phyloP scores from a whole-genome alignment of 345 rosid genomes.

The Lagerstroemia speciosa region DNA sequence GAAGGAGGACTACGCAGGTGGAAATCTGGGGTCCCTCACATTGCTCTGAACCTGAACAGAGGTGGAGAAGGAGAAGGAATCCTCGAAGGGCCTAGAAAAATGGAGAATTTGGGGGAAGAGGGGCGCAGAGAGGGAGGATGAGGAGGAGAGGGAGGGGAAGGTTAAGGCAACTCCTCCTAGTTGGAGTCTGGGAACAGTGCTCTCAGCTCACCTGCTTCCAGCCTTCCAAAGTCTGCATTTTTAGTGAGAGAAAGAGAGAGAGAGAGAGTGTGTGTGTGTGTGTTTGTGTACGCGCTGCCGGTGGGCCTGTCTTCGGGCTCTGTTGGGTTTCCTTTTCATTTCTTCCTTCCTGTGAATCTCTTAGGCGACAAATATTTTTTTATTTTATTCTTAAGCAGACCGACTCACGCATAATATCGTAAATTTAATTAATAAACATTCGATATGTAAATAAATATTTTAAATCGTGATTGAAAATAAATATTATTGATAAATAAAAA shows the following conservation, averaged over 20 bases:
- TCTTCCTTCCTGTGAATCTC: not conserved
- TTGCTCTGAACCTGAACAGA: not conserved
- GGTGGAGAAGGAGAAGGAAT: not conserved
- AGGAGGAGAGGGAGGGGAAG: not conserved
- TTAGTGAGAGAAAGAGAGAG: no score
- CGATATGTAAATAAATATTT: no score
- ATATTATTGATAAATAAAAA: no score
- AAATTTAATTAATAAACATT: no score
- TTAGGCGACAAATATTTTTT: not conserved
- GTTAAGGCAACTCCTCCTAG: not conserved
- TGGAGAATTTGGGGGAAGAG: not conserved
- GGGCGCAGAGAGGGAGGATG: no score
- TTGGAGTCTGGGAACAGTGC: conserved; percentile 1
- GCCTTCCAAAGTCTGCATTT: not conserved
- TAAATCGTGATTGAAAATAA: no score
- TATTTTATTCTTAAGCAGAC: no score
- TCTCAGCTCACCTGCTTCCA: not conserved
- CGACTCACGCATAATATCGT: no score
- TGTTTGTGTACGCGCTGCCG: no score
- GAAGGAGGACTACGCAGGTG: no score
- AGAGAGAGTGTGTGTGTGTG: no score
- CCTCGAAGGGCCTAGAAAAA: not conserved
- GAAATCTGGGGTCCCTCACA: conserved; percentile 5
- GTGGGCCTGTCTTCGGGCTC: not conserved
- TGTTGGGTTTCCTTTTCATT: not conserved